phyloP scores from a whole-genome alignment of 2,329 filamentous ascomycete species.

The Sclerotinia minor region DNA sequence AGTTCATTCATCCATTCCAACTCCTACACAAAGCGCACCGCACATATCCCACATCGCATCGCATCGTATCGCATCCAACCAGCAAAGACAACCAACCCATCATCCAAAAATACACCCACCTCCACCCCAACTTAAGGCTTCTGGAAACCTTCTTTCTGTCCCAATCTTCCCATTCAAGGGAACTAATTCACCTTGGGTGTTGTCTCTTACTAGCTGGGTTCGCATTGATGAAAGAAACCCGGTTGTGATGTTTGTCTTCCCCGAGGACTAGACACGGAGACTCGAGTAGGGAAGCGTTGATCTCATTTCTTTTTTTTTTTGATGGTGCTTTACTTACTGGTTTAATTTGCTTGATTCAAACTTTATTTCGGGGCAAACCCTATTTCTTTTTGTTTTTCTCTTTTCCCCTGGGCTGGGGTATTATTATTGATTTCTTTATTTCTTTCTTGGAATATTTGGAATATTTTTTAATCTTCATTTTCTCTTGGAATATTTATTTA shows the following conservation, averaged over 20 bases:
- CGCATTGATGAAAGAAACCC: slow-evolving; percentile 6
- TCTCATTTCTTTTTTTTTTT: slow-evolving; percentile 12
- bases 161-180: background rate
- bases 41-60: background rate
- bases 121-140: background rate
- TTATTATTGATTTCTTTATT: no score
- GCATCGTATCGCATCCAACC: background rate
- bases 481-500: no score
- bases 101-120: background rate
- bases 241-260: background rate
- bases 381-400: no score
- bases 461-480: no score
- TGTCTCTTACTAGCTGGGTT: background rate
- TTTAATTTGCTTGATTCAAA: slow-evolving; percentile 1
- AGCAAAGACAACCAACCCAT: background rate
- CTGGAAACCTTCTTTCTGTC: background rate
- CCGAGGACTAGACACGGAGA: background rate
- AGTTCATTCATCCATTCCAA: background rate
- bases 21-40: background rate
- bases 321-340: background rate
- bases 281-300: background rate
- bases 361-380: slow-evolving; percentile 2
- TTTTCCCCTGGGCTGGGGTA: no score
- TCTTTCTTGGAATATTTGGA: no score
- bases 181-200: background rate